Base-by-base conservation (phyloP, 257 asterid species). In the Capsicum pubescens region DNA sequence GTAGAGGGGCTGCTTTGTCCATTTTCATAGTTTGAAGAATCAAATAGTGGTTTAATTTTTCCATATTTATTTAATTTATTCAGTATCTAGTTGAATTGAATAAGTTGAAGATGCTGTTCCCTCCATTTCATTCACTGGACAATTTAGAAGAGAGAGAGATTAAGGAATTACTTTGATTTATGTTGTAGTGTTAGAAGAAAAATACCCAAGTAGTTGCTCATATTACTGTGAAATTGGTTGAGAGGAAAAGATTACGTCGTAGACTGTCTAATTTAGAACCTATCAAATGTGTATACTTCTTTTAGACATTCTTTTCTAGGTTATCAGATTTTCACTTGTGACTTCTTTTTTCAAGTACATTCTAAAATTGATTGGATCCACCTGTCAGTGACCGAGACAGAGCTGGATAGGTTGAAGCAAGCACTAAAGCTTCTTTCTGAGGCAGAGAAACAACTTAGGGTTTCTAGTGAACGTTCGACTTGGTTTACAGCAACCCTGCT, bases 401-500 rank as follows among this genome's bases (percentile, higher is more conserved):
- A 97, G 87, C 32, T 95, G 81, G 95, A 92, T 81, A 89, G 95
- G 84, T 90, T 97, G 86, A 95, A 93, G 92, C 97, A 93, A 68
- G 98, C 97, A 15, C 81, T 95, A 85, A 87, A 89, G 61, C 95
- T 97, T 85, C 97, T 97, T 71, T 95, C 98, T 6, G 99, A 97
- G 82, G 94, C 98, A 11, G 98, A 97, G 88, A 97, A 93, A 90
- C 99, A 93, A 82, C 90, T 95, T 78, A 88, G 99, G 85, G 93
- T 89, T 81, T 93, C 99, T 67, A 90, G 90, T 54, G 99, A 95
- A 83, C 94, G 97, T 60, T 93, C 99, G 42, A 97, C 99, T 44
- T 97, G 99, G 98, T 97, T 97, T 92, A 95, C 98, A 2, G 99
- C 98, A 82, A 97, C 99, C 57, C 87, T 97, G n/a, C 87, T 97